Evolutionary conservation across 2,329 filamentous ascomycete genomes (phyloP).

Genomic region (Pseudopyrenochaeta lycopersici): DNA sequence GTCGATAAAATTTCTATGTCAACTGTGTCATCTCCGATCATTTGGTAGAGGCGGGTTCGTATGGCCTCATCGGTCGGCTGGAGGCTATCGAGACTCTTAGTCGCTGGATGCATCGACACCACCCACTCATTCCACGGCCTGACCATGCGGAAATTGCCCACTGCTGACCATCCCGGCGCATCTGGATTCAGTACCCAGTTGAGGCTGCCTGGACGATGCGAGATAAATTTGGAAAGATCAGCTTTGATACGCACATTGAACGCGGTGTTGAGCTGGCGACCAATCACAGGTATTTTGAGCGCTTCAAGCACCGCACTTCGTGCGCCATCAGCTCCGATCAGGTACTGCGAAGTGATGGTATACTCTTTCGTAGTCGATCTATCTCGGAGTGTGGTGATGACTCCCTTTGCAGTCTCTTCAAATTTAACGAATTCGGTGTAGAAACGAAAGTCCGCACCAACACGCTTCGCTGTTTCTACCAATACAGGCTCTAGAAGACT

Average conservation of each 20-base stretch:
- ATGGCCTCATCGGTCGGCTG: too few relatives aligned
- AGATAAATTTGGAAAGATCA: too few relatives aligned
- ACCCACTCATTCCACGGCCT: too few relatives aligned
- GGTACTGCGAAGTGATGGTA: constrained; percentile 62
- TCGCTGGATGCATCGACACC: too few relatives aligned
- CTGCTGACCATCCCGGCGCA: too few relatives aligned
- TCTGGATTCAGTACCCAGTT: too few relatives aligned
- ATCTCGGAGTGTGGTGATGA: constrained; percentile 37
- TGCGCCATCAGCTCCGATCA: constrained; percentile 68
- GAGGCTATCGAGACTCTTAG: too few relatives aligned
- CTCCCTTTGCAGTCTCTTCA: constrained; percentile 23
- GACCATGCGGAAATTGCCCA: too few relatives aligned
- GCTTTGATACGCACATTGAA: constrained; percentile 61
- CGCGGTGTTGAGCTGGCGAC: constrained; percentile 54
- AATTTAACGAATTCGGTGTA: constrained; percentile 48
- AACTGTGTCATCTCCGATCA: too few relatives aligned
- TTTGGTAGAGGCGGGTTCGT: too few relatives aligned
- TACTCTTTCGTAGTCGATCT: constrained; percentile 50
- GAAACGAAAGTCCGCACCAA: constrained; percentile 53
- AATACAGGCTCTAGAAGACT: constrained; percentile 55
- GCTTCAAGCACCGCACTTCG: constrained; percentile 59
- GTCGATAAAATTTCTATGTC: too few relatives aligned
- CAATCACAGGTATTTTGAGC: constrained; percentile 55
- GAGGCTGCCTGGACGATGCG: too few relatives aligned
- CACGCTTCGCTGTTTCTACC: constrained; percentile 45